Evolutionary conservation across 495 filamentous ascomycete species (phyloP), one percentile per base, ranked within the genome.

Genomic region (Evansstolkia leycettana): DNA sequence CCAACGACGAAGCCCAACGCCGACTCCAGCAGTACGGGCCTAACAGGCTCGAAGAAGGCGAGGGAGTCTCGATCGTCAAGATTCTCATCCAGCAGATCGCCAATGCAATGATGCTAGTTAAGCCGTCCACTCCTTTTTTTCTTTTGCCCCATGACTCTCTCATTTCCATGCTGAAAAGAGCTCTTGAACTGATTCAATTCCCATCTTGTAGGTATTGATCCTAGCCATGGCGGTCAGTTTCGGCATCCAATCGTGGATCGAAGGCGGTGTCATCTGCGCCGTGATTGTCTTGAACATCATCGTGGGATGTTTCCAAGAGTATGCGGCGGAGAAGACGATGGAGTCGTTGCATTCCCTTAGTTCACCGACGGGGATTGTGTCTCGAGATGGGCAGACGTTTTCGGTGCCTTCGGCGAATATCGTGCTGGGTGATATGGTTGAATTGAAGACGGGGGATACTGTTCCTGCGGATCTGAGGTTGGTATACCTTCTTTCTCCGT

Each of bases 371-470:
- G 75, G 74, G 5, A 66, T 54, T 7, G 69, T 69, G 0, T 61
- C 79, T 12, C 64, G 77, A 9, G 58, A 73, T 36, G 69, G 70
- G 0, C 57, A 69, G 39, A 63, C 61, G 34, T 36, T 61, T 27
- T 73, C 59, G 13, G 55, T 81, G 16, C 61, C 69, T 9, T 69
- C 72, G 8, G 52, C 49, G 15, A 70, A 75, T 36, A 60, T 75
- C 28, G 73, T 80, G 2, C 72, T 69, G 5, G 76, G 76, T 13
- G 75, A 80, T 53, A 71, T 90, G 47, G 64, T 85, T 28, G 68
- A 79, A 33, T 54, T 92, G 28, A 86, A 84, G 42, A 76, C 79
- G 19, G 84, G 83, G 39, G 80, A 89, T 50, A 67, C 82, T 40
- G 67, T 86, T 17, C 76, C 77, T 3, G 76, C 75, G 3, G 76